Percentiles rank a stretch among this genome's conserved stretches.
Conservation (phyloP, 2,329 filamentous ascomycete genomes). For the Claviceps lovelessii region DNA sequence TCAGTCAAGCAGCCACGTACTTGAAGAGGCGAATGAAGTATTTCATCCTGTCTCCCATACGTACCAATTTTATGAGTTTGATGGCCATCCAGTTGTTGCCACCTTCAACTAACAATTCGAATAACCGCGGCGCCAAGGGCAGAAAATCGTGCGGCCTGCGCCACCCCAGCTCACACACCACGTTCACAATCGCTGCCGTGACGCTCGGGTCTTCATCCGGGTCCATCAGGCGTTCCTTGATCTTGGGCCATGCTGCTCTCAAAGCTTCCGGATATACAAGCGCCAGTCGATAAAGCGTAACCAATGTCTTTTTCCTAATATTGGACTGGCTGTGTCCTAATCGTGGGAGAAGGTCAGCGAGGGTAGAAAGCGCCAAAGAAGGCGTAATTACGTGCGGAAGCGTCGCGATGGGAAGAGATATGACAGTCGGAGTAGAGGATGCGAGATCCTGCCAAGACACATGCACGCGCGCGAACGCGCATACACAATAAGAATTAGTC, state of each 20-base stretch:
- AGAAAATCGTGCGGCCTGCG: conserved; percentile 86
- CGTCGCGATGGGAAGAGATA: conserved; percentile 73
- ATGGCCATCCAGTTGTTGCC: conserved; percentile 99
- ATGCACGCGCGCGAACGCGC: too few relatives aligned
- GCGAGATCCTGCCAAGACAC: conserved; percentile 44
- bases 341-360: conserved; percentile 74
- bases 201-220: conserved; percentile 82
- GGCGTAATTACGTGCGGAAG: conserved; percentile 93
- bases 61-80: conserved; percentile 92
- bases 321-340: conserved; percentile 73
- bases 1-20: conserved; percentile 10
- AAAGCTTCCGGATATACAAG: conserved; percentile 94
- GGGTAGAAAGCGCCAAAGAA: conserved; percentile 76
- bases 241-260: conserved; percentile 87
- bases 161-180: conserved; percentile 92
- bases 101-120: conserved; percentile 80
- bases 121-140: conserved; percentile 77
- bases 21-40: not conserved
- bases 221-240: conserved; percentile 87
- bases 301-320: conserved; percentile 89
- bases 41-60: not conserved
- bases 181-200: conserved; percentile 90
- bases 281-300: conserved; percentile 83
- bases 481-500: not conserved
- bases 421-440: conserved; percentile 56